A percentile compares a stretch with the other conserved stretches of the same genome.
Conservation (phyloP, 2,329 filamentous ascomycete genomes). For the Sordariomycetes sp. region DNA sequence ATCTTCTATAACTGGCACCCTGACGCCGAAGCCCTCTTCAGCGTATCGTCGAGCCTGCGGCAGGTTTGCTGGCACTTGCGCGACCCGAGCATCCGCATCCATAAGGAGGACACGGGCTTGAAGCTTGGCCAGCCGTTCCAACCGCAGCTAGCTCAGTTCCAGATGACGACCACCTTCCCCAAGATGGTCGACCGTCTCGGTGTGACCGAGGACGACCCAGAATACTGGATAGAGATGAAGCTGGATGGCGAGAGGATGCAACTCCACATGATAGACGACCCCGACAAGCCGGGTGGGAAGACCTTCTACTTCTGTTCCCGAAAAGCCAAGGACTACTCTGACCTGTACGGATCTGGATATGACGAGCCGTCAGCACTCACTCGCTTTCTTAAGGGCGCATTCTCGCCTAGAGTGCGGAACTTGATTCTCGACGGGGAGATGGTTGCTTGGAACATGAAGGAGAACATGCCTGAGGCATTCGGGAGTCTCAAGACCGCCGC, state of each 20-base stretch:
- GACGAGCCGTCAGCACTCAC: slow-evolving; percentile 72
- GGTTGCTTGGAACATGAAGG: slow-evolving; percentile 91
- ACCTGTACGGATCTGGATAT: slow-evolving; percentile 75
- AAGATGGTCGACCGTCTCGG: slow-evolving; percentile 64
- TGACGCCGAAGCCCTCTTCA: slow-evolving; percentile 70
- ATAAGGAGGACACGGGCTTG: slow-evolving; percentile 65
- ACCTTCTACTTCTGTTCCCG: slow-evolving; percentile 86
- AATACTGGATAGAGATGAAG: slow-evolving; percentile 98
- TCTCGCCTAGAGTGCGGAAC: slow-evolving; percentile 66
- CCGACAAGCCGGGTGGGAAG: slow-evolving; percentile 54
- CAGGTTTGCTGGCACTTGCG: slow-evolving; percentile 91
- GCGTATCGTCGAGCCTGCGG: slow-evolving; percentile 79
- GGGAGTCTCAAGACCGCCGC: slow-evolving; percentile 91
- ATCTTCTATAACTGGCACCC: slow-evolving; percentile 76
- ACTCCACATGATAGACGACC: slow-evolving; percentile 76
- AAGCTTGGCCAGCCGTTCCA: slow-evolving; percentile 91
- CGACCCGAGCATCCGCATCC: slow-evolving; percentile 61
- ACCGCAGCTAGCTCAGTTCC: slow-evolving; percentile 87
- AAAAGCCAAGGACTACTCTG: slow-evolving; percentile 93
- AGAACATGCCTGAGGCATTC: slow-evolving; percentile 79
- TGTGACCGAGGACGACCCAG: slow-evolving; percentile 55
- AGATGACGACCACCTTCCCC: slow-evolving; percentile 66
- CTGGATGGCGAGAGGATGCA: slow-evolving; percentile 96
- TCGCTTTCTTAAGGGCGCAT: slow-evolving; percentile 66
- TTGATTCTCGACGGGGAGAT: slow-evolving; percentile 95